Evolutionary conservation across 129 eudicot species (phyloP).

Genomic region (Saussurea involucrata): DNA sequence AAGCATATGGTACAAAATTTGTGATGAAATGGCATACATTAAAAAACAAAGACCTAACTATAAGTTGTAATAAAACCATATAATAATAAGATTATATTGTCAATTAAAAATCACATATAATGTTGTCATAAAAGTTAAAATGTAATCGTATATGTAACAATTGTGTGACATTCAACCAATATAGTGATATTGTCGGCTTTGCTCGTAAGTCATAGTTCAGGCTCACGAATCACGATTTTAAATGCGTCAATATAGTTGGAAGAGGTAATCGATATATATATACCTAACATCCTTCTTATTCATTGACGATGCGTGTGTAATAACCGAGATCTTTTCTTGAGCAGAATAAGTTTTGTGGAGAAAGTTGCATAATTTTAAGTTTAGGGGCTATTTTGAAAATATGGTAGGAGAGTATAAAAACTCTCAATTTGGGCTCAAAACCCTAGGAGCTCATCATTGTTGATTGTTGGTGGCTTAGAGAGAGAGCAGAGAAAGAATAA

Average conservation of each 20-base stretch:
- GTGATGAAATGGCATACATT: background rate
- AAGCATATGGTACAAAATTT: background rate
- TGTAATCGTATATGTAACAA: background rate
- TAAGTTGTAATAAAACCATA: background rate
- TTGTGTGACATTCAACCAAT: background rate
- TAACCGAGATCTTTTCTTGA: too few species aligned
- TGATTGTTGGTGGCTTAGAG: too few species aligned
- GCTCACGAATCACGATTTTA: background rate
- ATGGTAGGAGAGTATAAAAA: too few species aligned
- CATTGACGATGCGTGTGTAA: background rate
- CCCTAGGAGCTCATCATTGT: too few species aligned
- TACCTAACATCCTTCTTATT: too few species aligned
- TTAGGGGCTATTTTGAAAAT: too few species aligned
- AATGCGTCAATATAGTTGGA: background rate
- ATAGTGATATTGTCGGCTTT: background rate
- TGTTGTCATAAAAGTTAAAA: background rate
- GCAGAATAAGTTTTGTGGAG: too few species aligned
- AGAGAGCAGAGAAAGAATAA: too few species aligned
- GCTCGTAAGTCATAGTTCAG: background rate
- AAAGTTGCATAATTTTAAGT: too few species aligned
- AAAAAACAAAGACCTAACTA: background rate
- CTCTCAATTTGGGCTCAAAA: too few species aligned
- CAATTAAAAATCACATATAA: background rate
- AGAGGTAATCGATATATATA: too few species aligned
- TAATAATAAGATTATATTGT: background rate